Evolutionary conservation across 179 eudicot species (phyloP), one percentile per base, ranked within the genome.

Genomic region (Heliamphora pulchella): DNA sequence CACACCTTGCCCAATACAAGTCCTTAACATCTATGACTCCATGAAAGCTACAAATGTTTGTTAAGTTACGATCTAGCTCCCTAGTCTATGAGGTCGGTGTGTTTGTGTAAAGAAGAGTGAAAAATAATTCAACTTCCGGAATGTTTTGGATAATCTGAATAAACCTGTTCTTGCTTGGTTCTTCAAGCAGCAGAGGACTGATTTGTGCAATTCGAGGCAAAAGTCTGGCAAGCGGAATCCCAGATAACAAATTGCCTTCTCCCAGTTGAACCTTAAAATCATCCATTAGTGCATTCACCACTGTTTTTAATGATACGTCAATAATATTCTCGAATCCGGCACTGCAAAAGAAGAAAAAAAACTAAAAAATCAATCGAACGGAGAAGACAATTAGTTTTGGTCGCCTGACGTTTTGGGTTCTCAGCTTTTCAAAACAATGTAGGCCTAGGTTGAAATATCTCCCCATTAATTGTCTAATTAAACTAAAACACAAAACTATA

Each of bases 61-160:
- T 14, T 53, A 79, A 76, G 71, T 43, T 54, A 75, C 69, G 70
- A 67, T 58, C 44, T 39, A 11, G 44, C 57, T 31, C 51, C 3
- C 77, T 69, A 47, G 11, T 58, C 81, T 81, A 83, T 2, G 79
- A 75, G 59, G 83, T 59, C 15, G 84, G 87, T 47, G 81, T 86
- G 86, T 87, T 91, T 51, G 98, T 81, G 70, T 93, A 94, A 50
- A 94, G 96, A 83, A 93, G 85, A 69, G 98, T 91, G 90, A 94
- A 93, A 87, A 93, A 94, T 79, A 88, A 80, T 85, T 91, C 94
- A 43, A 91, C 97, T 80, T 93, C 97, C 0, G 91, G 91, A 68
- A 93, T 88, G 62, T 64, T 84, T 74, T 82, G 84, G 76, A 94
- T 87, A 62, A 87, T 84, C 80, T 90, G 87, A 68, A 91, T 84